These are phyloP conservation scores for Plasmodium blacklocki DNA, from an alignment of 169 alveolate species.

Conservation along the genomic window DNA sequence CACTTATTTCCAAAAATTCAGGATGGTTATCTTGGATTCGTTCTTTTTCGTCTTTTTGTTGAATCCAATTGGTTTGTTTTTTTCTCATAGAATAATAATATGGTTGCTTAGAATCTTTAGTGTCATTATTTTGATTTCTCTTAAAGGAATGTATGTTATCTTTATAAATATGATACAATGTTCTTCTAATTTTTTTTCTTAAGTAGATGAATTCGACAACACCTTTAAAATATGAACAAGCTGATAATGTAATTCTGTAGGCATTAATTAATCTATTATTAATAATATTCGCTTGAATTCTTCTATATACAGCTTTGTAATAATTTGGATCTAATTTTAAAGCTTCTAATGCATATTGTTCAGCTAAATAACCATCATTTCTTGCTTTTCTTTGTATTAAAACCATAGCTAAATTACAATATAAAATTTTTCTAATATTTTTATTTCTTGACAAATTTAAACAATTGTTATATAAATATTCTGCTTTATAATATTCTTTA, in stretches of 20 bases:
- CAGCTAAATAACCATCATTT: constrained; percentile 51
- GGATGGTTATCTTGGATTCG: neutral
- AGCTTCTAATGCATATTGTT: constrained; percentile 31
- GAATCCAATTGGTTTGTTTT: neutral
- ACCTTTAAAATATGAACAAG: constrained; percentile 22
- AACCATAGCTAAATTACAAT: constrained; percentile 32
- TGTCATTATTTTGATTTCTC: neutral
- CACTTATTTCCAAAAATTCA: no score
- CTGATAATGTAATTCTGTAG: constrained; percentile 32
- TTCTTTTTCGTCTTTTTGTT: constrained; percentile 2
- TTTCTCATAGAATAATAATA: neutral
- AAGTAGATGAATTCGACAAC: constrained; percentile 26
- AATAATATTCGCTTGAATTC: constrained; percentile 39
- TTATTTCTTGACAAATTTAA: constrained; percentile 20
- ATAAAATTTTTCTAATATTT: constrained; percentile 26
- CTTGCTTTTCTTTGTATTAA: constrained; percentile 29
- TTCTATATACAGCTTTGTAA: constrained; percentile 44
- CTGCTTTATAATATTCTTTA: constrained; percentile 26
- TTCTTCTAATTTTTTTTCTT: constrained; percentile 27
- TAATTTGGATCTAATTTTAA: constrained; percentile 28
- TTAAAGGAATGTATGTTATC: neutral
- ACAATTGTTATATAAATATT: constrained; percentile 36
- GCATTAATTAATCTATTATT: constrained; percentile 29
- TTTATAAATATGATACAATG: constrained; percentile 8
- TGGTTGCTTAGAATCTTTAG: no score